These are phyloP conservation scores for Cyclotella sp. DNA, from an alignment of 108 stramenopile species.

Conservation along the genomic window DNA sequence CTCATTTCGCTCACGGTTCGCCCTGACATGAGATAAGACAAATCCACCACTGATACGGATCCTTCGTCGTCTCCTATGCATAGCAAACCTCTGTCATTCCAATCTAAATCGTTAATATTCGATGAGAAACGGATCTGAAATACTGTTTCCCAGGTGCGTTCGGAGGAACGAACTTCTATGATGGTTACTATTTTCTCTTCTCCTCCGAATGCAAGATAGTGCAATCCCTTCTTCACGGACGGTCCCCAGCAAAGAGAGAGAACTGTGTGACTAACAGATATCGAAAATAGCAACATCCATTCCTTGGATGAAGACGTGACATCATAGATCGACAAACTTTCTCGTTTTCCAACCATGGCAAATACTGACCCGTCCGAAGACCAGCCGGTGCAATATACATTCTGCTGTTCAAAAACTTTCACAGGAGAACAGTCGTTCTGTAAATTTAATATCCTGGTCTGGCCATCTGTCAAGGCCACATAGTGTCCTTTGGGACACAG, in stretches of 20 bases:
- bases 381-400: constrained; percentile 54
- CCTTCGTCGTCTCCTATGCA: constrained; percentile 69
- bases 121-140: constrained; percentile 56
- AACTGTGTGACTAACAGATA: constrained; percentile 44
- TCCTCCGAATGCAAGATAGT: constrained; percentile 77
- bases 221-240: constrained; percentile 48
- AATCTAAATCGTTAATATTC: constrained; percentile 64
- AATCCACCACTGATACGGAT: constrained; percentile 64
- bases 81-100: constrained; percentile 64
- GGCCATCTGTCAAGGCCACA: constrained; percentile 55
- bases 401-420: constrained; percentile 19
- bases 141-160: constrained; percentile 73
- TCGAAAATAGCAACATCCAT: constrained; percentile 63
- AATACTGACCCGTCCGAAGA: constrained; percentile 63
- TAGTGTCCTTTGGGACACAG: constrained; percentile 60
- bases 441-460: constrained; percentile 57
- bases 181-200: constrained; percentile 58
- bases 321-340: constrained; percentile 63
- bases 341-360: constrained; percentile 60
- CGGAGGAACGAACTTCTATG: constrained; percentile 66
- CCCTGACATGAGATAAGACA: constrained; percentile 72
- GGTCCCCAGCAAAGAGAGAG: constrained; percentile 77
- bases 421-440: constrained; percentile 43
- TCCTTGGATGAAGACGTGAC: constrained; percentile 37
- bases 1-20: constrained; percentile 75